Evolutionary conservation across 2,329 filamentous ascomycete genomes (phyloP).

Genomic region (Zymoseptoria passerinii): DNA sequence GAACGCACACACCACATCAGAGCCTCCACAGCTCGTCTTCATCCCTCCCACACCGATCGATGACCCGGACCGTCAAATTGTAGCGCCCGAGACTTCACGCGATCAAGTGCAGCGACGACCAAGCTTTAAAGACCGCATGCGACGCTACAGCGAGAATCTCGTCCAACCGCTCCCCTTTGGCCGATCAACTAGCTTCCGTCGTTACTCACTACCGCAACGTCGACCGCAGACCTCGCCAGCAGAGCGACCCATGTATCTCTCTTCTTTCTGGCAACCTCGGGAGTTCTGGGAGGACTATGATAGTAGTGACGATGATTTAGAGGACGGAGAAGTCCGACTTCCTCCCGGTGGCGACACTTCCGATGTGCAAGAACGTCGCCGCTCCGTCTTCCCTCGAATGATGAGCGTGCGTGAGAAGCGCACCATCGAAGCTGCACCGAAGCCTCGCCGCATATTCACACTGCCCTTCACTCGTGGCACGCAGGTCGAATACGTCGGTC

Average conservation of each 20-base stretch:
- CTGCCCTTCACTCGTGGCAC: constrained; percentile 28
- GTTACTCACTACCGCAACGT: not conserved
- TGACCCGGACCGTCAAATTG: constrained; percentile 37
- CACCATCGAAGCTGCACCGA: constrained; percentile 9
- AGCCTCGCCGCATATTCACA: constrained; percentile 12
- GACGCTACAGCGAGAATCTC: constrained; percentile 40
- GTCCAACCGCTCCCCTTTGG: constrained; percentile 35
- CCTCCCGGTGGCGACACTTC: constrained; percentile 41
- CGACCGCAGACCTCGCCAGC: constrained; percentile 6
- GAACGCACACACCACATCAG: constrained; percentile 50
- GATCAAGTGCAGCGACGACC: constrained; percentile 26
- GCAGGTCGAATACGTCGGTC: constrained; percentile 44
- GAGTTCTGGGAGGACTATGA: constrained; percentile 54
- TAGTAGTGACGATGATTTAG: constrained; percentile 30
- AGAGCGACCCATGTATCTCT: constrained; percentile 34
- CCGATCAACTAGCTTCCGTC: constrained; percentile 17
- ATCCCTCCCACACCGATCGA: constrained; percentile 47
- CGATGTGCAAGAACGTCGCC: constrained; percentile 24
- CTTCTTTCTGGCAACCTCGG: constrained; percentile 56
- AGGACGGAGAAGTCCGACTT: constrained; percentile 29
- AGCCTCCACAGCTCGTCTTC: constrained; percentile 48
- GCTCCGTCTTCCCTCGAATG: constrained; percentile 20
- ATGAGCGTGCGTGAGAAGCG: constrained; percentile 27
- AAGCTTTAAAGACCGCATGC: constrained; percentile 36
- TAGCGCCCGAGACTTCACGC: constrained; percentile 1